phyloP scores from a whole-genome alignment of 1,284 basidiomycete species.

The Peniophora sp. region DNA sequence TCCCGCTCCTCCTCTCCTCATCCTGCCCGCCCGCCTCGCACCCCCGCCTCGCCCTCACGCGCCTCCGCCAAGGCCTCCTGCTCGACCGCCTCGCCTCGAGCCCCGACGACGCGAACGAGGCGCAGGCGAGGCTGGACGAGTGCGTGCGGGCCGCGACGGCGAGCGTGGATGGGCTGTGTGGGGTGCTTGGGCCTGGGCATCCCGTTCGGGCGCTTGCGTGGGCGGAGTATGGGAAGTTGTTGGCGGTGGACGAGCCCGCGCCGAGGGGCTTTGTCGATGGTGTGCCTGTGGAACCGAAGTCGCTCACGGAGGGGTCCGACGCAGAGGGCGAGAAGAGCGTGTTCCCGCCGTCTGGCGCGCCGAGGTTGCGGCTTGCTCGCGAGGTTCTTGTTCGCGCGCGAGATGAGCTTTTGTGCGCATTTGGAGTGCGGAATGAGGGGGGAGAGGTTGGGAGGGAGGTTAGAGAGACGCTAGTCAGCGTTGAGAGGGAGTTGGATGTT shows the following conservation, averaged over 20 bases:
- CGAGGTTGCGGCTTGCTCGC: conserved; percentile 54
- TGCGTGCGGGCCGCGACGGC: conserved; percentile 50
- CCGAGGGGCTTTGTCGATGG: conserved; percentile 14
- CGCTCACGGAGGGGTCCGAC: conserved; percentile 2
- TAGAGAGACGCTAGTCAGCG: conserved; percentile 41
- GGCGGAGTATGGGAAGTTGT: conserved; percentile 75
- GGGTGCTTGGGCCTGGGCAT: conserved; percentile 60
- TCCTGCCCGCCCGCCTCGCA: conserved; percentile 55
- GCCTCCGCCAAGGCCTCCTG: conserved; percentile 61
- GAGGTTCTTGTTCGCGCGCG: conserved; percentile 56
- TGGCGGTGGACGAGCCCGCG: conserved; percentile 64
- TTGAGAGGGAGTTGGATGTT: conserved; percentile 63
- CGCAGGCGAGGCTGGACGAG: conserved; percentile 54
- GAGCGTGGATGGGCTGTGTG: conserved; percentile 47
- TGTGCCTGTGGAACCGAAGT: too few species aligned
- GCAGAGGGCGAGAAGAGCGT: conserved; percentile 9
- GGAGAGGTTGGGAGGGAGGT: conserved; percentile 54
- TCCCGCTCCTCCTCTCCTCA: conserved; percentile 49
- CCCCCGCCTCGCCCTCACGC: conserved; percentile 69
- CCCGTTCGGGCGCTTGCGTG: conserved; percentile 72
- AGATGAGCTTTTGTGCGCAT: conserved; percentile 51
- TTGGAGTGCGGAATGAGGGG: conserved; percentile 52
- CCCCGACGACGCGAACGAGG: conserved; percentile 28
- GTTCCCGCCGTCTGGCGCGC: conserved; percentile 60
- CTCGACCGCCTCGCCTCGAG: conserved; percentile 24